Evolutionary conservation across 352 stramenopile genomes (phyloP).

Genomic region (Pythium vanterpoolii): DNA sequence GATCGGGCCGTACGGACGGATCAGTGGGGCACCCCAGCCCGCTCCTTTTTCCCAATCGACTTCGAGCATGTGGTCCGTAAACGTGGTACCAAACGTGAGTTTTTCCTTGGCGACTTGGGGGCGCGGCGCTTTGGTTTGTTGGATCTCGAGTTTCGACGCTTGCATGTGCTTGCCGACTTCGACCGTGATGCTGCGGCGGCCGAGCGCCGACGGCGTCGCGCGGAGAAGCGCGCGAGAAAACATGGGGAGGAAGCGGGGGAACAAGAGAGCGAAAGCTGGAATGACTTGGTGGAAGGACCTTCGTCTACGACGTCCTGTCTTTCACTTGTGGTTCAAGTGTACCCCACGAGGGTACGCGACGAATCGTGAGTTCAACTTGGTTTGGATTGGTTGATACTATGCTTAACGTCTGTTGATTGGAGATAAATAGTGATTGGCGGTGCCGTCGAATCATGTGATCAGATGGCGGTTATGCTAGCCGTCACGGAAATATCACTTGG

Average conservation of each 20-base stretch:
- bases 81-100: constrained; percentile 93
- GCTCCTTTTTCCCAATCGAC: constrained; percentile 86
- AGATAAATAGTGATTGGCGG: background rate
- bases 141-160: constrained; percentile 41
- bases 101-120: constrained; percentile 79
- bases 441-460: constrained; percentile 15
- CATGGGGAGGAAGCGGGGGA: background rate
- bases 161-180: constrained; percentile 28
- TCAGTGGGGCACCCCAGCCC: constrained; percentile 87
- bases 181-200: constrained; percentile 27
- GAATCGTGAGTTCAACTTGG: constrained; percentile 18
- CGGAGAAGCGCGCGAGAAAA: constrained; percentile 14
- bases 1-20: constrained; percentile 91
- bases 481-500: constrained; percentile 2
- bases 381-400: constrained; percentile 12
- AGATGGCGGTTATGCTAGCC: background rate
- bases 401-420: constrained; percentile 5
- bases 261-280: background rate
- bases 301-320: constrained; percentile 10
- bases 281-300: background rate
- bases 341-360: constrained; percentile 1
- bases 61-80: constrained; percentile 97
- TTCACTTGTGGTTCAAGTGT: constrained; percentile 9
- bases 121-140: constrained; percentile 37
- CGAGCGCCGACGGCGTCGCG: constrained; percentile 3